Evolutionary conservation across 2,329 filamentous ascomycete species (phyloP).

Genomic region (Zelopaecilomyces penicillatus): DNA sequence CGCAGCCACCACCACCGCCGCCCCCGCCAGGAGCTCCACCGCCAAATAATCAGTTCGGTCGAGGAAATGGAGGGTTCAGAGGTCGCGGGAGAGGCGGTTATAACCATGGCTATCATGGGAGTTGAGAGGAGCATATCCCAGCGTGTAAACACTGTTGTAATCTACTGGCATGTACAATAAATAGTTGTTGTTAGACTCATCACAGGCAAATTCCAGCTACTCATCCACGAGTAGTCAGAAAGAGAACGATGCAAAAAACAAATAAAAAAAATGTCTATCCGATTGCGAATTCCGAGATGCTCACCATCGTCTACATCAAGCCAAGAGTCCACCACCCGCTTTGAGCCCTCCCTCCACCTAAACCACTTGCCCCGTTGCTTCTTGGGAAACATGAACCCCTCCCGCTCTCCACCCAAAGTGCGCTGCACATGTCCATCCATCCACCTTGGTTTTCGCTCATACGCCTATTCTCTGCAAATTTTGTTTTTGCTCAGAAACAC

Average conservation of each 20-base stretch:
- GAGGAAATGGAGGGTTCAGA: slow-evolving; percentile 17
- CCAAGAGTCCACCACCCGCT: neutral
- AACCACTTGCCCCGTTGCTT: neutral
- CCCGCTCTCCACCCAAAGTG: no score
- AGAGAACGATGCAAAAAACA: slow-evolving; percentile 7
- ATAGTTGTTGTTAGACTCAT: no score
- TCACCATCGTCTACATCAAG: slow-evolving; percentile 13
- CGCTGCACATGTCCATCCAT: no score
- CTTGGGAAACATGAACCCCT: neutral
- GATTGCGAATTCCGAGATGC: slow-evolving; percentile 6
- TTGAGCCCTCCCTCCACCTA: neutral
- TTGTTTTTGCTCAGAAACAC: neutral
- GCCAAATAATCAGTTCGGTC: slow-evolving; percentile 15
- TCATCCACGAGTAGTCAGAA: neutral
- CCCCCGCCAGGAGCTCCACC: slow-evolving; percentile 10
- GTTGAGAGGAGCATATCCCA: slow-evolving; percentile 4
- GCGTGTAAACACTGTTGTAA: no score
- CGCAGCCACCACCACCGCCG: slow-evolving; percentile 14
- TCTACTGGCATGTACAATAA: no score
- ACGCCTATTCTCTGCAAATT: no score
- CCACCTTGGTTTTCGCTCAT: no score
- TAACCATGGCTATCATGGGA: slow-evolving; percentile 21
- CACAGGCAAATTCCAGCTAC: no score
- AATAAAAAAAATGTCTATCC: slow-evolving; percentile 14
- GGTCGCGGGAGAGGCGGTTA: slow-evolving; percentile 24